These are phyloP conservation scores for Moringa oleifera DNA, from an alignment of 345 rosid species.

Conservation along the genomic window DNA sequence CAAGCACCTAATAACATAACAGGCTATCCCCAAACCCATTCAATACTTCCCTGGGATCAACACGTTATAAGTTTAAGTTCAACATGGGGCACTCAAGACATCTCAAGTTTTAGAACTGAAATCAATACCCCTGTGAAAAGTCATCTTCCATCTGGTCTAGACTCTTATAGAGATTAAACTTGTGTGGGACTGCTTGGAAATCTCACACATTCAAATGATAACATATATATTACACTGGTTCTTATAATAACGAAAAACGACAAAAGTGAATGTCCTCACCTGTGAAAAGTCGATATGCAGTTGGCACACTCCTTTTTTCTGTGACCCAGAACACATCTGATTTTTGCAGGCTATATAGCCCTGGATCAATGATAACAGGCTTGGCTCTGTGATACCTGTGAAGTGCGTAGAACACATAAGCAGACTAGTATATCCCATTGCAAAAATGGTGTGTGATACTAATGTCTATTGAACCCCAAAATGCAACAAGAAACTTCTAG, in stretches of 20 bases:
- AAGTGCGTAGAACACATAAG: conserved; percentile 13
- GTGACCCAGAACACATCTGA: conserved; percentile 63
- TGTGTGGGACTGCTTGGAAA: not conserved
- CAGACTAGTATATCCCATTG: not conserved
- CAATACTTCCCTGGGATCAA: not conserved
- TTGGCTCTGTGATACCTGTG: conserved; percentile 59
- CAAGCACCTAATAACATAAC: not conserved
- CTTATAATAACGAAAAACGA: too few relatives aligned
- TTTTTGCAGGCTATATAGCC: conserved; percentile 46
- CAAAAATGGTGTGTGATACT: not conserved
- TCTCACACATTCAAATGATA: not conserved
- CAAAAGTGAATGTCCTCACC: conserved; percentile 26
- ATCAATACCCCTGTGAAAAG: too few relatives aligned
- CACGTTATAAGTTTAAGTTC: too few relatives aligned
- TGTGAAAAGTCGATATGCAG: conserved; percentile 60
- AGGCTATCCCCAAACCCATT: not conserved
- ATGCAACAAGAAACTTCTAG: not conserved
- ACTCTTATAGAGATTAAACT: not conserved
- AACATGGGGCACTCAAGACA: too few relatives aligned
- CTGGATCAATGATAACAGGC: conserved; percentile 69
- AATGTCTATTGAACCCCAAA: not conserved
- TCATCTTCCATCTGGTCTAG: not conserved
- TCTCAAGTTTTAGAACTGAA: too few relatives aligned
- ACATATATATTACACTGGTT: not conserved
- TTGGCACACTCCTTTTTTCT: conserved; percentile 46